These are phyloP conservation scores for Teratosphaeria pseudoeucalypti DNA, from an alignment of 2,329 filamentous ascomycete genomes.

Conservation along the genomic window DNA sequence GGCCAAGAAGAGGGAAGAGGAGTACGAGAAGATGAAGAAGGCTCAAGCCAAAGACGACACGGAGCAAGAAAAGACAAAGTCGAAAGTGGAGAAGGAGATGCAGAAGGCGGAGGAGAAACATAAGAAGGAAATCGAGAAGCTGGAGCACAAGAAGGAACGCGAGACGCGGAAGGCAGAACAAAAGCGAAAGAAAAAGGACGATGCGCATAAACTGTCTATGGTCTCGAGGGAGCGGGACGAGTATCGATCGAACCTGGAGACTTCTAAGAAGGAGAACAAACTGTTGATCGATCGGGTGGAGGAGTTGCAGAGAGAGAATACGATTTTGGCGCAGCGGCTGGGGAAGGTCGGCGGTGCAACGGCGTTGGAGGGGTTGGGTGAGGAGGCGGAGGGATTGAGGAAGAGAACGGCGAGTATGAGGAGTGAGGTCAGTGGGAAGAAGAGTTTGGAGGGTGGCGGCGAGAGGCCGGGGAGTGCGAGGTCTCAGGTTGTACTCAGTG, in stretches of 20 bases:
- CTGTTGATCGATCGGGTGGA: conserved; percentile 42
- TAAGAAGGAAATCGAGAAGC: conserved; percentile 51
- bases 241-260: conserved; percentile 33
- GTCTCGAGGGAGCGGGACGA: conserved; percentile 41
- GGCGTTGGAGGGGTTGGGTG: conserved; percentile 4
- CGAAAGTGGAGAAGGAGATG: conserved; percentile 55
- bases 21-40: conserved; percentile 35
- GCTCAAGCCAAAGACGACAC: conserved; percentile 27
- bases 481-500: background rate
- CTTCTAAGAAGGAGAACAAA: conserved; percentile 40
- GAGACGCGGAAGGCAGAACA: conserved; percentile 35
- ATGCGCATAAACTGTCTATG: conserved; percentile 38
- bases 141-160: conserved; percentile 28
- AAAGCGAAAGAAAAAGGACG: conserved; percentile 34
- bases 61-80: conserved; percentile 50
- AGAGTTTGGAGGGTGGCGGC: background rate
- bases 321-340: conserved; percentile 36
- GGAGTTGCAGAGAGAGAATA: conserved; percentile 49
- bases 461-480: background rate
- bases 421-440: conserved; percentile 19
- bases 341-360: conserved; percentile 18
- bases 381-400: conserved; percentile 1
- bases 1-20: conserved; percentile 44
- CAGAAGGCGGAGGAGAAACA: conserved; percentile 55
- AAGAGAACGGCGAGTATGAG: background rate